Percentiles rank a stretch among this genome's conserved stretches.
Conservation (phyloP, 23 red algal species). For the Gracilaria gracilis region DNA sequence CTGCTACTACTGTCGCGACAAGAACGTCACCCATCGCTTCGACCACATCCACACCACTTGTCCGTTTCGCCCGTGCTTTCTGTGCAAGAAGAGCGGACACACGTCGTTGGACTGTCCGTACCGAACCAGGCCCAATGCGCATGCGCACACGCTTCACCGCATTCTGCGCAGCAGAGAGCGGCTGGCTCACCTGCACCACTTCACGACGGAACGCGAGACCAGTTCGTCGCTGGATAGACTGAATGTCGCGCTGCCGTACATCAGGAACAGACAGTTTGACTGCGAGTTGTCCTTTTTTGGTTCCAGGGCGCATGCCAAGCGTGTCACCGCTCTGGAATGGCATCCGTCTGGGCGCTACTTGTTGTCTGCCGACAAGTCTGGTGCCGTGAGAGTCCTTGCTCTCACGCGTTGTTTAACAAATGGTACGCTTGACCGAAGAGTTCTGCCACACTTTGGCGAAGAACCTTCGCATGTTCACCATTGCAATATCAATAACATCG, state of each 20-base stretch:
- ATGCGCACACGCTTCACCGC: background rate
- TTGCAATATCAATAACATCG: slow-evolving; percentile 71
- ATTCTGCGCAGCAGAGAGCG: background rate
- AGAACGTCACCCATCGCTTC: background rate
- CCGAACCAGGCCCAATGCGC: slow-evolving; percentile 59
- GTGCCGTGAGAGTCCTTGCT: slow-evolving; percentile 10
- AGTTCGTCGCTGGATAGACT: background rate
- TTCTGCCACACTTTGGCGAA: background rate
- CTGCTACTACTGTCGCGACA: slow-evolving; percentile 69
- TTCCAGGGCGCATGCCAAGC: slow-evolving; percentile 33
- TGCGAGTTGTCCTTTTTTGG: background rate
- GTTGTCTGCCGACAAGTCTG: slow-evolving; percentile 47
- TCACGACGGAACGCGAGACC: slow-evolving; percentile 46
- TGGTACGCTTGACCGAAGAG: background rate
- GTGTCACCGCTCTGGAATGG: slow-evolving; percentile 54
- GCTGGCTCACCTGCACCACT: slow-evolving; percentile 14
- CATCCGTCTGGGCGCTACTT: slow-evolving; percentile 29
- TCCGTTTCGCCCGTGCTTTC: slow-evolving; percentile 76
- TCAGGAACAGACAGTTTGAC: slow-evolving; percentile 49
- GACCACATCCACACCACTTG: slow-evolving; percentile 71
- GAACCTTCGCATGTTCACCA: slow-evolving; percentile 37
- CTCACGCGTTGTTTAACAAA: background rate
- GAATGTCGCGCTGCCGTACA: slow-evolving; percentile 1
- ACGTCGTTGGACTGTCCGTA: slow-evolving; percentile 60
- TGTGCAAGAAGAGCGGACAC: slow-evolving; percentile 75